These are phyloP conservation scores for Massarina eburnea DNA, from an alignment of 2,329 filamentous ascomycete genomes.

Conservation along the genomic window DNA sequence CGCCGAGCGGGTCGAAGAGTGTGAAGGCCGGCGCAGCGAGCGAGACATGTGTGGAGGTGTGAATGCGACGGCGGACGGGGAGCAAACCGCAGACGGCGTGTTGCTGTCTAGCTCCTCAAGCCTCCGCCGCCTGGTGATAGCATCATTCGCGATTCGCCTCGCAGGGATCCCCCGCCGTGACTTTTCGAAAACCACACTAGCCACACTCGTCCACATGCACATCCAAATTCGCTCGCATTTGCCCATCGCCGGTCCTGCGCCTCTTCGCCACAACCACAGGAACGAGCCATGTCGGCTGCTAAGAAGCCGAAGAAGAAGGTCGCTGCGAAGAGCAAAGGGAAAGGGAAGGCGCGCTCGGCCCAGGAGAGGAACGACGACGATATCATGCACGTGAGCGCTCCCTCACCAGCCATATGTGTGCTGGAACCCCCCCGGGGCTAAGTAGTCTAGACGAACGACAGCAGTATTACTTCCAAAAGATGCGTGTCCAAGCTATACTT, in stretches of 20 bases:
- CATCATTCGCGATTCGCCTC: neutral
- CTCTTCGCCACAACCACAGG: neutral
- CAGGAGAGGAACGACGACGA: constrained; percentile 52
- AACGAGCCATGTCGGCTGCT: neutral
- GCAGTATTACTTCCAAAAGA: constrained; percentile 88
- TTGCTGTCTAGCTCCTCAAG: neutral
- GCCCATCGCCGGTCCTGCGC: neutral
- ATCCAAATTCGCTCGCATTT: constrained; percentile 1
- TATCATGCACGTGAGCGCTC: constrained; percentile 56
- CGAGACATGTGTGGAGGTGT: constrained; percentile 7
- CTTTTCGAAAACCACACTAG: neutral
- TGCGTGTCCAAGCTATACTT: constrained; percentile 91
- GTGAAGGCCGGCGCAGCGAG: neutral
- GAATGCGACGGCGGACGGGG: neutral
- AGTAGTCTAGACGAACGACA: constrained; percentile 69
- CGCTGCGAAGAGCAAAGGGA: constrained; percentile 9
- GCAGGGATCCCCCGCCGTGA: neutral
- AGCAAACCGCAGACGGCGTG: neutral
- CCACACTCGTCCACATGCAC: neutral
- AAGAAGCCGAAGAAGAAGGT: constrained; percentile 15
- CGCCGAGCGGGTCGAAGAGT: neutral
- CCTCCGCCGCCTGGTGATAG: constrained; percentile 1
- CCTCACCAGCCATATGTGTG: neutral
- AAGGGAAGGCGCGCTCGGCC: constrained; percentile 19
- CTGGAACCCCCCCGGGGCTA: too few species aligned